Evolutionary conservation across 2,329 filamentous ascomycete genomes (phyloP).

Genomic region (Trichoderma polysporum): DNA sequence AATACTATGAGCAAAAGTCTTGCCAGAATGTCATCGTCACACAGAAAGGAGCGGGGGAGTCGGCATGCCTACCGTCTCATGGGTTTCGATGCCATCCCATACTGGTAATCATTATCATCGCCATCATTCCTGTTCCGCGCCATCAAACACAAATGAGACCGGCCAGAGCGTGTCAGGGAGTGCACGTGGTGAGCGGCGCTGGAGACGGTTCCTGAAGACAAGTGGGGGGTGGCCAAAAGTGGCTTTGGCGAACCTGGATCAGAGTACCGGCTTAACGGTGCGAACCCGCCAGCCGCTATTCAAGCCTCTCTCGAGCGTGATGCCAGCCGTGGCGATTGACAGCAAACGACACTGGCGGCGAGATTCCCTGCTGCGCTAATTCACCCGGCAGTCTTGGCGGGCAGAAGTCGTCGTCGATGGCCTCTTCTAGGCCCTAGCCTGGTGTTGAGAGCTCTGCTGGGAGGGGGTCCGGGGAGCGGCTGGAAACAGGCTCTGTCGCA

Average conservation of each 20-base stretch:
- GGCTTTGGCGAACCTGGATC: background rate
- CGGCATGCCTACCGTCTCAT: background rate
- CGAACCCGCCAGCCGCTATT: conserved; percentile 12
- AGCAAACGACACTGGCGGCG: background rate
- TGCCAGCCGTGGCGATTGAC: background rate
- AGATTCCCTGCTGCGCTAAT: background rate
- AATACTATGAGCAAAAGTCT: background rate
- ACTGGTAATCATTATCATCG: background rate
- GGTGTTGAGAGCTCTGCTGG: background rate
- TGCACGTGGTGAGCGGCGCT: conserved; percentile 17
- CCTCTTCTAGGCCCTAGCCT: conserved; percentile 1
- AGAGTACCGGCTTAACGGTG: conserved; percentile 6
- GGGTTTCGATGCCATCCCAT: background rate
- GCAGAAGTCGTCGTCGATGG: background rate
- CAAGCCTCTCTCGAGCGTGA: background rate
- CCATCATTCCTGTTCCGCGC: background rate
- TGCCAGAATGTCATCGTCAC: background rate
- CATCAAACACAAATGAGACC: background rate
- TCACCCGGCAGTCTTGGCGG: background rate
- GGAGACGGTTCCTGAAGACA: conserved; percentile 15
- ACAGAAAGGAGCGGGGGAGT: background rate
- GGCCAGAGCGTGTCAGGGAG: conserved; percentile 15
- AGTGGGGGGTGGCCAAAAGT: conserved; percentile 14
- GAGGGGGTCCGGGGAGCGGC: background rate
- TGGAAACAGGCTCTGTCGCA: background rate